These are phyloP conservation scores for Lasiosphaeris hirsuta DNA, from an alignment of 495 filamentous ascomycete genomes.

Conservation along the genomic window DNA sequence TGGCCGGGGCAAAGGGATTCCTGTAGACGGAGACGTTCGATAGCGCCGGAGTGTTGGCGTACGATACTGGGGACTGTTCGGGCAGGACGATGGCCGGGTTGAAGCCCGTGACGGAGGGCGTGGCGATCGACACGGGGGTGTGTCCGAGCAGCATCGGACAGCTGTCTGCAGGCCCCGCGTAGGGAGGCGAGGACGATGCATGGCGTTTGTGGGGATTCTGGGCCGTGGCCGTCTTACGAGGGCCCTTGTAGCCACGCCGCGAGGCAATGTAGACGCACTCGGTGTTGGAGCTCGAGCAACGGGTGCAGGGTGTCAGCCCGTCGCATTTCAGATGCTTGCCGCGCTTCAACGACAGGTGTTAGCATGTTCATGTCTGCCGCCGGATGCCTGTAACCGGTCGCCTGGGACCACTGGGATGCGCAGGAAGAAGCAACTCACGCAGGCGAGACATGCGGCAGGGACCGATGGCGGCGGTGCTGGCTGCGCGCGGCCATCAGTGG, in stretches of 20 bases:
- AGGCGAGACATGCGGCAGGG: slow-evolving; percentile 46
- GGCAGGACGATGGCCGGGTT: slow-evolving; percentile 36
- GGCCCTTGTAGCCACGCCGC: slow-evolving; percentile 51
- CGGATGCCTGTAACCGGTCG: background rate
- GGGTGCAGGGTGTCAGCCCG: slow-evolving; percentile 43
- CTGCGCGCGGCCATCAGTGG: slow-evolving; percentile 26
- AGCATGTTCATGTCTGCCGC: slow-evolving; percentile 10
- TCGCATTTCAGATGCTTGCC: slow-evolving; percentile 52
- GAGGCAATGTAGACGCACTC: slow-evolving; percentile 51
- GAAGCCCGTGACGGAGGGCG: slow-evolving; percentile 32
- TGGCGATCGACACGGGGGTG: slow-evolving; percentile 24
- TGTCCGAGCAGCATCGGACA: slow-evolving; percentile 48
- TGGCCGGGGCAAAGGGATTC: slow-evolving; percentile 30
- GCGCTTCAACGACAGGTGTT: slow-evolving; percentile 29
- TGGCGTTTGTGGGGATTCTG: slow-evolving; percentile 51
- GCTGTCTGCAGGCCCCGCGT: slow-evolving; percentile 31
- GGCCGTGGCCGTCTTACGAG: slow-evolving; percentile 36
- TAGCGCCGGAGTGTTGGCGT: slow-evolving; percentile 29
- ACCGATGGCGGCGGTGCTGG: slow-evolving; percentile 37
- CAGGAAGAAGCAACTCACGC: slow-evolving; percentile 37
- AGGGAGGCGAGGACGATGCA: slow-evolving; percentile 45
- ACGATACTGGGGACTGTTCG: slow-evolving; percentile 39
- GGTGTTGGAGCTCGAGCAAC: slow-evolving; percentile 37
- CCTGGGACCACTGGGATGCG: background rate
- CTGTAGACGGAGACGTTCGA: slow-evolving; percentile 36